These are phyloP conservation scores for Trichoderma koningii DNA, from an alignment of 2,329 filamentous ascomycete genomes.

Conservation along the genomic window DNA sequence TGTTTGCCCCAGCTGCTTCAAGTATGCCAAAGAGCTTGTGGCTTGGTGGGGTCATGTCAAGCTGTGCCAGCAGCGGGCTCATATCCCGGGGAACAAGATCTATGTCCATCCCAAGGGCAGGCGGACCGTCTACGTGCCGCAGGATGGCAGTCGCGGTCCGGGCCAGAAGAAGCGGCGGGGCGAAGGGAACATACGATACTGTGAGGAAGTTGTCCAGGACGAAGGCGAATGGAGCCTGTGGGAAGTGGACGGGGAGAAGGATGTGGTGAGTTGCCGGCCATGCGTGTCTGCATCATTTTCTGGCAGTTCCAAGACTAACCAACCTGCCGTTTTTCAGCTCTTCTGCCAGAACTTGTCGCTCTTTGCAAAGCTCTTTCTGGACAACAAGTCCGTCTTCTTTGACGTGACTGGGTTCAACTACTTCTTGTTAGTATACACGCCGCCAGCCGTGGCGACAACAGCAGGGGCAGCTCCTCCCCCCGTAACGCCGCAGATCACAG, in stretches of 20 bases:
- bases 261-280: slow-evolving; percentile 58
- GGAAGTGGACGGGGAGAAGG: slow-evolving; percentile 86
- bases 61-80: slow-evolving; percentile 54
- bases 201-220: slow-evolving; percentile 52
- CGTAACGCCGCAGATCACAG: slow-evolving; percentile 60
- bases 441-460: slow-evolving; percentile 38
- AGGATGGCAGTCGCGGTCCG: slow-evolving; percentile 36
- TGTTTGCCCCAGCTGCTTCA: slow-evolving; percentile 92
- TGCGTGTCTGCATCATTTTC: background rate
- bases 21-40: slow-evolving; percentile 71
- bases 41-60: slow-evolving; percentile 61
- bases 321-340: slow-evolving; percentile 49
- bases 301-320: background rate
- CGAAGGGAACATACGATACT: slow-evolving; percentile 42
- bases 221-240: slow-evolving; percentile 82
- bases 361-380: slow-evolving; percentile 95
- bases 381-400: slow-evolving; percentile 98
- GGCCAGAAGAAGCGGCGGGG: slow-evolving; percentile 44
- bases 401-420: slow-evolving; percentile 94
- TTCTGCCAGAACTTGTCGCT: slow-evolving; percentile 95
- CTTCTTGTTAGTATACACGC: slow-evolving; percentile 81
- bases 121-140: slow-evolving; percentile 44
- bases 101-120: slow-evolving; percentile 63
- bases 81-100: slow-evolving; percentile 68
- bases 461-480: slow-evolving; percentile 24